phyloP scores from a whole-genome alignment of 441 rosid genomes.

The Gossypium trilobum region DNA sequence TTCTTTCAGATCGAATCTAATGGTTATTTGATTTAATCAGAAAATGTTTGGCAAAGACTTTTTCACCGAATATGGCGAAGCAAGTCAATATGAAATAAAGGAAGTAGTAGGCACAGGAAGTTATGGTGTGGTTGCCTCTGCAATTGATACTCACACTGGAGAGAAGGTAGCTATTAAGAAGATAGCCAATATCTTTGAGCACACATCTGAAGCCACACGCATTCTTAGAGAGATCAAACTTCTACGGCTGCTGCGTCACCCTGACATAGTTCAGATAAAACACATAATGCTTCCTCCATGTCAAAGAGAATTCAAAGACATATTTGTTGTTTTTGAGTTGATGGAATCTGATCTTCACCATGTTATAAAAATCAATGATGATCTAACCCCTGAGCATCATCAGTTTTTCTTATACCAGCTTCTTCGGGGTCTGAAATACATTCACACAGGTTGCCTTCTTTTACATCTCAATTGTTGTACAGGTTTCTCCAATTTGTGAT shows the following conservation, averaged over 20 bases:
- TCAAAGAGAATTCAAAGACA: constrained; percentile 80
- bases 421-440: constrained; percentile 84
- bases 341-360: constrained; percentile 99
- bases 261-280: constrained; percentile 79
- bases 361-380: constrained; percentile 80
- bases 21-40: constrained; percentile 8
- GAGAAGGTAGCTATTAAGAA: constrained; percentile 94
- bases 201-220: constrained; percentile 87
- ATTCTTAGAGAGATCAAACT: constrained; percentile 94
- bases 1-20: neutral
- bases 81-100: constrained; percentile 78
- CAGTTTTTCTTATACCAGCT: constrained; percentile 97
- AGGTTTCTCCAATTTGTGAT: constrained; percentile 16
- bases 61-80: constrained; percentile 95
- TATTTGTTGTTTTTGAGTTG: constrained; percentile 89
- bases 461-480: constrained; percentile 4
- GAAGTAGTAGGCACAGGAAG: constrained; percentile 97
- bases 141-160: constrained; percentile 82
- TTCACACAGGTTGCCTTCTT: constrained; percentile 66
- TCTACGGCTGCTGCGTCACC: constrained; percentile 74
- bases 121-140: constrained; percentile 95
- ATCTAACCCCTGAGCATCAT: constrained; percentile 86
- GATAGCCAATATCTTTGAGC: constrained; percentile 87
- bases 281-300: constrained; percentile 98
- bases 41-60: constrained; percentile 70